Conservation (phyloP, 1,139 yeast genomes). For the Candida tetrigidarum region DNA sequence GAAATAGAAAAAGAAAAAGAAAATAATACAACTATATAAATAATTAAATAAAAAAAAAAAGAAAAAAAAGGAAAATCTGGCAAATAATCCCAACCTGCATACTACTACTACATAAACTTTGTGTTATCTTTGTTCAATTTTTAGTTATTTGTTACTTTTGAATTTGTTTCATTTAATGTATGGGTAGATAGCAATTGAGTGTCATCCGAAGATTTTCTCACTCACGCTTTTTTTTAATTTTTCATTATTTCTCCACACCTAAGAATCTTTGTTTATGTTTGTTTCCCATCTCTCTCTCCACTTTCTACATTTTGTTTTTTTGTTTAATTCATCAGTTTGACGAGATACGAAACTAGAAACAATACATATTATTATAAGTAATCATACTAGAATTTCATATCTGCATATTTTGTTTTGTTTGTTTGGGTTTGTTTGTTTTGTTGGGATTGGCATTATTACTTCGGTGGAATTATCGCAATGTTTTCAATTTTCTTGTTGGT, state of each 20-base stretch:
- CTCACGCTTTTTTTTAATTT: too few species aligned
- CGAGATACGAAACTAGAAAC: too few species aligned
- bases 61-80: slow-evolving; percentile 3
- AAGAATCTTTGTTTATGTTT: too few species aligned
- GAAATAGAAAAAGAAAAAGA: neutral
- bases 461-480: neutral
- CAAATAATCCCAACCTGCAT: neutral
- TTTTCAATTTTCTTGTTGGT: too few species aligned
- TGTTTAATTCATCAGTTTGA: too few species aligned
- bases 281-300: too few species aligned
- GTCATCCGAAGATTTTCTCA: too few species aligned
- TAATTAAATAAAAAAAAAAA: neutral
- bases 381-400: neutral
- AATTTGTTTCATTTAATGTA: too few species aligned
- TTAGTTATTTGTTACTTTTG: neutral
- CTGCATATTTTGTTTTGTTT: neutral
- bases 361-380: too few species aligned
- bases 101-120: neutral
- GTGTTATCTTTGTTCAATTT: neutral
- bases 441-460: neutral
- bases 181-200: too few species aligned
- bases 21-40: neutral
- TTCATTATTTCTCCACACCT: too few species aligned
- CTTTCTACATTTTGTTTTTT: too few species aligned
- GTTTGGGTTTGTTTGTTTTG: neutral